Evolutionary conservation across 345 rosid species (phyloP), one percentile per base, ranked within the genome.

Genomic region (Psidium guajava): DNA sequence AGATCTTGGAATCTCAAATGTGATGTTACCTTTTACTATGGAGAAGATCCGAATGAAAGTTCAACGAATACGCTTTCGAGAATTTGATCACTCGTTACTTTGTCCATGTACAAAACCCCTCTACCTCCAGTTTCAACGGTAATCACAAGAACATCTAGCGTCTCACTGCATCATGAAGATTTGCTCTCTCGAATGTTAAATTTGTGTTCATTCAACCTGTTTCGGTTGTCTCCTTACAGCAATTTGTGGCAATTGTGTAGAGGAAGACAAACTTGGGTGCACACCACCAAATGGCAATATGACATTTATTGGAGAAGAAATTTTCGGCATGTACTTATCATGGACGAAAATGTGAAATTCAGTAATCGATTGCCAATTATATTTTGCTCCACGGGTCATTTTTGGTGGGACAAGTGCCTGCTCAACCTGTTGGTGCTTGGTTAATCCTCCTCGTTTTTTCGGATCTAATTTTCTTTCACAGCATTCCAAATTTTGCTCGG

Each of bases 221-320:
- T 28, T 28, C 28, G 40, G 1, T 64, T 28, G 11, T 64, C 5
- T 16, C 6, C 6, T 0, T 64, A 28, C 0, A 8, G 0, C 0
- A 6, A 15, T n/a, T 0, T 0, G 0, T 16, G 0, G 0, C 11
- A 1, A 16, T 28, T 18, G 9, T 3, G 22, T 1, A 20, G 6
- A 28, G 22, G 0, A 64, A 28, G 0, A 1, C 5, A 1, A 2
- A 32, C 6, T 9, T 16, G 14, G 40, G 1, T 1, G 2, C 1
- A 3, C 0, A 1, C 11, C 5, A 2, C 6, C 42, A 64, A 7
- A 1, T 15, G 20, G 1, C 0, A 27, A 0, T 1, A 0, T 2
- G 11, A 3, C 32, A 15, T 15, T 64, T 28, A 16, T 1, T 16
- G 2, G 3, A 28, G 6, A 15, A 15, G 22, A 5, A 64, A 6